phyloP scores from a whole-genome alignment of 2,329 filamentous ascomycete genomes.

The Ophiocordyceps sinensis region DNA sequence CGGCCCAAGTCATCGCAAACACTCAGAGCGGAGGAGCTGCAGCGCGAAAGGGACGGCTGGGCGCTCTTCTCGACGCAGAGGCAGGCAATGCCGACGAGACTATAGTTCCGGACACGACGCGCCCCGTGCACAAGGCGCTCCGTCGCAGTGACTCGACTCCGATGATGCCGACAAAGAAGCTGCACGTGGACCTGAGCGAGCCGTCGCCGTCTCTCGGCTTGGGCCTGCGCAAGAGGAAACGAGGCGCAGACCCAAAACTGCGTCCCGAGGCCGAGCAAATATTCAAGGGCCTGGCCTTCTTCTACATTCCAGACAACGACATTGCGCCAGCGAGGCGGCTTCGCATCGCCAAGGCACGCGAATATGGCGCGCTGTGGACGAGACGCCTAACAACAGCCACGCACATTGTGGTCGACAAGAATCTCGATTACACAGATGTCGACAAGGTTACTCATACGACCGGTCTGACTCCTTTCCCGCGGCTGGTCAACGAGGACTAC shows the following conservation, averaged over 20 bases:
- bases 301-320: conserved; percentile 73
- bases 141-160: conserved; percentile 18
- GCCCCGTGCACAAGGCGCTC: conserved; percentile 5
- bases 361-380: conserved; percentile 63
- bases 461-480: conserved; percentile 11
- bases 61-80: conserved; percentile 5
- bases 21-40: neutral
- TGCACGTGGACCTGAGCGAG: conserved; percentile 1
- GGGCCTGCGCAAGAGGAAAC: conserved; percentile 31
- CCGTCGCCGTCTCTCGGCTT: conserved; percentile 11
- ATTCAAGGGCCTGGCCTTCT: conserved; percentile 48
- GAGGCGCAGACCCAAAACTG: conserved; percentile 22
- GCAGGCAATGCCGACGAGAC: conserved; percentile 12
- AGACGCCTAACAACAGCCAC: conserved; percentile 46
- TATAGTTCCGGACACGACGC: conserved; percentile 12
- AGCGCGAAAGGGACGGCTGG: conserved; percentile 10
- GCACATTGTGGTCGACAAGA: conserved; percentile 67
- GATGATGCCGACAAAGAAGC: conserved; percentile 7
- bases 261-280: conserved; percentile 40
- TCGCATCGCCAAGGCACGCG: conserved; percentile 60
- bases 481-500: conserved; percentile 54
- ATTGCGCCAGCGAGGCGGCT: conserved; percentile 49
- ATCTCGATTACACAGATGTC: conserved; percentile 49
- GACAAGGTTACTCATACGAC: conserved; percentile 25
- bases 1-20: neutral